These are phyloP conservation scores for Raphanus raphanistrum DNA, from an alignment of 345 rosid species.

Conservation along the genomic window DNA sequence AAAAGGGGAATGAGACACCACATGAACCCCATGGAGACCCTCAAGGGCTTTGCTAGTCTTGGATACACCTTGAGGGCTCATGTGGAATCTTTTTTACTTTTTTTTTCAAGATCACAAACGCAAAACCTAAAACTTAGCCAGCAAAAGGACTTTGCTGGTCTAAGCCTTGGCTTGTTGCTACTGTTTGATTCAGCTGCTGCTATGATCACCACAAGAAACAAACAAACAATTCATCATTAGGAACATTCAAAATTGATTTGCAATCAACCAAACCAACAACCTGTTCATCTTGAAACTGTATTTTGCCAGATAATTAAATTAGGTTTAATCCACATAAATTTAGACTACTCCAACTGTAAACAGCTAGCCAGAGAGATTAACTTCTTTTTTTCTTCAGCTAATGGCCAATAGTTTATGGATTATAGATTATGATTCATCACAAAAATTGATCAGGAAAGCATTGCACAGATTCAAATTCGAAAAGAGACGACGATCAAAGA, in stretches of 20 bases:
- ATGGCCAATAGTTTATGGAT: neutral
- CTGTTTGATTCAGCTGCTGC: slow-evolving; percentile 2
- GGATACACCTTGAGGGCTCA: slow-evolving; percentile 52
- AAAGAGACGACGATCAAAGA: neutral
- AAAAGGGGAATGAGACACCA: slow-evolving; percentile 78
- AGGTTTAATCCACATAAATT: slow-evolving; percentile 1
- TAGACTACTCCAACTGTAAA: slow-evolving; percentile 10
- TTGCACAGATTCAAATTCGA: slow-evolving; percentile 12
- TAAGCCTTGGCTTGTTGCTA: slow-evolving; percentile 21
- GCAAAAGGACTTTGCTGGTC: slow-evolving; percentile 64
- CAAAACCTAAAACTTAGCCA: slow-evolving; percentile 44
- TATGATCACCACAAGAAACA: slow-evolving; percentile 18
- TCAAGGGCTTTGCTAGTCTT: slow-evolving; percentile 60
- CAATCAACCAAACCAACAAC: neutral
- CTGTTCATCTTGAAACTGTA: neutral
- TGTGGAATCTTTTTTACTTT: neutral
- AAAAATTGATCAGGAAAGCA: slow-evolving; percentile 2
- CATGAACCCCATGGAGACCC: slow-evolving; percentile 73
- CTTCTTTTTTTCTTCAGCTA: neutral
- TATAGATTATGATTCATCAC: neutral
- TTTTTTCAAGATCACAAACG: slow-evolving; percentile 15
- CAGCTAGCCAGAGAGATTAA: neutral
- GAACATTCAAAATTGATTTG: neutral
- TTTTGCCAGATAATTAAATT: neutral
- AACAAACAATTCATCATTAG: neutral